Conservation (phyloP, 202 grass and related monocot species). For the Panicum hallii region DNA sequence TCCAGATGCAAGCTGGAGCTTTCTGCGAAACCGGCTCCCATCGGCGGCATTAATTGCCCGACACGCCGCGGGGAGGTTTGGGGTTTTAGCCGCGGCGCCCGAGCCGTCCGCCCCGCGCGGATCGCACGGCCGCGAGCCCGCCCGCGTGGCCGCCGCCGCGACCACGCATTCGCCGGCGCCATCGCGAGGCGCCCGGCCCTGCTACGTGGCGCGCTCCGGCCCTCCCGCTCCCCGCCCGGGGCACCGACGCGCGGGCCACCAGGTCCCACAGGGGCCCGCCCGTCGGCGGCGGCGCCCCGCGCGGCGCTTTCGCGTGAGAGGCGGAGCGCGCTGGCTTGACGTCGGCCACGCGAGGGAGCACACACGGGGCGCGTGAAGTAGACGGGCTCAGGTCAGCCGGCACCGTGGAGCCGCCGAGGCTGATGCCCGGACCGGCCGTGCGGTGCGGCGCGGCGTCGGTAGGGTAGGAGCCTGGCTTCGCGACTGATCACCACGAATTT, state of each 20-base stretch:
- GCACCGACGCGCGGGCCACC: conserved; percentile 35
- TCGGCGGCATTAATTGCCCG: conserved; percentile 34
- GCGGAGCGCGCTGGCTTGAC: too few species aligned
- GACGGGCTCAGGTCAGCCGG: too few species aligned
- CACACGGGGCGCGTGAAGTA: too few species aligned
- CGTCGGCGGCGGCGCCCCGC: neutral
- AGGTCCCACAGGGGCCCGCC: fast-evolving
- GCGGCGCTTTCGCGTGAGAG: too few species aligned
- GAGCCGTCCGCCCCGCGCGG: neutral
- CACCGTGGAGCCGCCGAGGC: too few species aligned
- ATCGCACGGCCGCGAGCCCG: neutral
- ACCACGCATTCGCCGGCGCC: conserved; percentile 36
- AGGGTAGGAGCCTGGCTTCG: too few species aligned
- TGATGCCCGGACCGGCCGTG: too few species aligned
- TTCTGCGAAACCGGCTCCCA: fast-evolving
- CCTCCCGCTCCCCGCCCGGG: neutral
- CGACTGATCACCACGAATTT: too few species aligned
- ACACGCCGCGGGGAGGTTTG: neutral
- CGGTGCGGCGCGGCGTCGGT: too few species aligned
- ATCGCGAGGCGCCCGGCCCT: conserved; percentile 39
- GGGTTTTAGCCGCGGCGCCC: conserved; percentile 36
- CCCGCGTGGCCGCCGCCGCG: conserved; percentile 21
- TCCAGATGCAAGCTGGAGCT: fast-evolving
- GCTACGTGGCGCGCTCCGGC: conserved; percentile 46
- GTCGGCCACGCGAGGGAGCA: too few species aligned